Evolutionary conservation across 2,329 filamentous ascomycete genomes (phyloP), one percentile per base, ranked within the genome.

Genomic region (Lasiodiplodia sp.): DNA sequence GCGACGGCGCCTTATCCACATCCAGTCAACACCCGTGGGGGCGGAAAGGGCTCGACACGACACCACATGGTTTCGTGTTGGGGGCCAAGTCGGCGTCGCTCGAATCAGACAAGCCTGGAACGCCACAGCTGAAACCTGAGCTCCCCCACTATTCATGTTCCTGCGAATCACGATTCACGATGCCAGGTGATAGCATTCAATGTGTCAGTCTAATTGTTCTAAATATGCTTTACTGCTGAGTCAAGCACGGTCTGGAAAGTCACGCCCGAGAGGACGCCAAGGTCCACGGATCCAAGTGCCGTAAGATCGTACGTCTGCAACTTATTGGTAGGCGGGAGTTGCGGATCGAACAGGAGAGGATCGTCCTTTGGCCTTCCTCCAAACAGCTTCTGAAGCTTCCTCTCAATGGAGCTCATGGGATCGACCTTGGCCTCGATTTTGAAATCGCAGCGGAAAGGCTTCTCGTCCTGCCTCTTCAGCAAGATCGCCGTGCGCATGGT

Each of bases 351-450:
- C 2, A 72, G 37, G 10, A 73, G 37, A 6, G 73, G 72, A 63
- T 49, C 58, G 21, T 63, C 58, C 40, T 49, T 63, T 2, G 58
- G 37, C 28, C 14, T 63, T 1, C 10, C 18, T 72, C 75, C 76
- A 69, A 78, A 76, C 16, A 79, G 47, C 2, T 37, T 68, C 14
- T 73, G 72, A 21, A 77, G 57, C 4, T 3, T 28, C 31, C 31
- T 34, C 8, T 34, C 31, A 10, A 34, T 10, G 31, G 31, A 34
- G 16, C 69, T 71, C n/a, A 62, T 67, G 21, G 68, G 40, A 16
- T 79, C 77, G 1, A 73, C 75, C 37, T 71, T 71, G 5, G 72
- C 75, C 52, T 72, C 63, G 66, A 79, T 72, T 21, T 71, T 73
- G 53, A 78, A 70, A n/a, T 60, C 71, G 58, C 75, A 76, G 44